Conservation (phyloP, 805 yeast species). For the Yarrowia porcina region DNA sequence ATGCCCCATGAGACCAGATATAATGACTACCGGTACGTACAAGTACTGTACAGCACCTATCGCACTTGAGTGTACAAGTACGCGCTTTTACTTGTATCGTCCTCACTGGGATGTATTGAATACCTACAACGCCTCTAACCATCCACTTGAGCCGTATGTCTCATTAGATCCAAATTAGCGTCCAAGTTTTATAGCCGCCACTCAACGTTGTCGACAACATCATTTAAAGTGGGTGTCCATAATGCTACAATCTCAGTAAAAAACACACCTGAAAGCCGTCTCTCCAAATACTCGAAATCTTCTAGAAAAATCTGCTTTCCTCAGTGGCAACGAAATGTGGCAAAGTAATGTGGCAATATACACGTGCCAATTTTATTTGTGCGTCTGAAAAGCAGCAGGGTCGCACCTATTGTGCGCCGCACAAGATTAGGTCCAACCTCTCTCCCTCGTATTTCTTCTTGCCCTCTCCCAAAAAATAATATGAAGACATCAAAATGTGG, state of each 20-base stretch:
- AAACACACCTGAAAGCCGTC: too few species aligned
- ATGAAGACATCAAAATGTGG: constrained; percentile 23
- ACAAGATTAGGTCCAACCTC: not conserved
- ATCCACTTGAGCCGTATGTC: not conserved
- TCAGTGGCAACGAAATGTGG: not conserved
- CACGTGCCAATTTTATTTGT: constrained; percentile 7
- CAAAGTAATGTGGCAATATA: constrained; percentile 1
- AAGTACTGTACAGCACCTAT: too few species aligned
- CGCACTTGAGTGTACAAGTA: too few species aligned
- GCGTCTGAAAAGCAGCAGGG: constrained; percentile 3
- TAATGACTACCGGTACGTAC: too few species aligned
- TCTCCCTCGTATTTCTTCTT: constrained; percentile 24
- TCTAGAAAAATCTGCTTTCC: not conserved
- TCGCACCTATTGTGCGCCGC: not conserved
- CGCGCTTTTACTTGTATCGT: too few species aligned
- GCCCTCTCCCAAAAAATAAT: not conserved
- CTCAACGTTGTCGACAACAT: not conserved
- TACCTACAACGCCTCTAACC: too few species aligned
- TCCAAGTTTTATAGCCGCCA: not conserved
- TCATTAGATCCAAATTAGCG: not conserved
- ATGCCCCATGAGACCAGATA: too few species aligned
- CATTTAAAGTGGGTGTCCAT: too few species aligned
- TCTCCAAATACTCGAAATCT: too few species aligned
- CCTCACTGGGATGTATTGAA: too few species aligned
- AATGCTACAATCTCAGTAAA: too few species aligned